These are phyloP conservation scores for Geranium rotundifolium DNA, from an alignment of 345 rosid species.

Conservation along the genomic window DNA sequence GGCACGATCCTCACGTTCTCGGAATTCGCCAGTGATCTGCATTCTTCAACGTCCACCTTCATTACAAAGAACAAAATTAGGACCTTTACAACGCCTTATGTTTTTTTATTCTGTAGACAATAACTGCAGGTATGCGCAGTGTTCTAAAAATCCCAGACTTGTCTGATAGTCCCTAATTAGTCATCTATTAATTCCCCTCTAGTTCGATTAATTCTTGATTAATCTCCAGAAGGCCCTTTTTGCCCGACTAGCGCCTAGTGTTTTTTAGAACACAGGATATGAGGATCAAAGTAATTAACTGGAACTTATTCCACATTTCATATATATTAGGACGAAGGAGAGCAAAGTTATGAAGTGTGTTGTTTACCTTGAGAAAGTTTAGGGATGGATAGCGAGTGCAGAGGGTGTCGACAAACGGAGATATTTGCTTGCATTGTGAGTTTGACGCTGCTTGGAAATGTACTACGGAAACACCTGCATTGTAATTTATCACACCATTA, in stretches of 20 bases:
- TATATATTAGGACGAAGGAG: not conserved
- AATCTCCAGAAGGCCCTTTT: too few relatives aligned
- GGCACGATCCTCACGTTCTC: slow-evolving; percentile 89
- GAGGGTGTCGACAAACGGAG: slow-evolving; percentile 56
- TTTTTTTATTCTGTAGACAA: too few relatives aligned
- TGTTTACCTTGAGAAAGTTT: slow-evolving; percentile 67
- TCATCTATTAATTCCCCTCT: too few relatives aligned
- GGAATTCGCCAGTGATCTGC: slow-evolving; percentile 36
- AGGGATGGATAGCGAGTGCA: slow-evolving; percentile 82
- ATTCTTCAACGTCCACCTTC: slow-evolving; percentile 68
- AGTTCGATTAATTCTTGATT: too few relatives aligned
- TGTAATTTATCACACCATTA: too few relatives aligned
- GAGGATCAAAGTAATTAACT: too few relatives aligned
- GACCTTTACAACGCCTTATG: too few relatives aligned
- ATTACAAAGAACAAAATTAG: not conserved
- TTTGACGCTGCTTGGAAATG: slow-evolving; percentile 52
- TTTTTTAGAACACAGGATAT: too few relatives aligned
- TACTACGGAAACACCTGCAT: slow-evolving; percentile 68
- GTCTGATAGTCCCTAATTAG: too few relatives aligned
- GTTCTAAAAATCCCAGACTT: too few relatives aligned
- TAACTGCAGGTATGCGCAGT: too few relatives aligned
- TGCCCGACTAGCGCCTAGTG: too few relatives aligned
- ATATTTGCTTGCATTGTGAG: slow-evolving; percentile 74
- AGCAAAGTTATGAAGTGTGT: not conserved
- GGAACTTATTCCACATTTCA: not conserved